Conservation (phyloP, 2,329 filamentous ascomycete genomes). For the Fusarium ramigenum region DNA sequence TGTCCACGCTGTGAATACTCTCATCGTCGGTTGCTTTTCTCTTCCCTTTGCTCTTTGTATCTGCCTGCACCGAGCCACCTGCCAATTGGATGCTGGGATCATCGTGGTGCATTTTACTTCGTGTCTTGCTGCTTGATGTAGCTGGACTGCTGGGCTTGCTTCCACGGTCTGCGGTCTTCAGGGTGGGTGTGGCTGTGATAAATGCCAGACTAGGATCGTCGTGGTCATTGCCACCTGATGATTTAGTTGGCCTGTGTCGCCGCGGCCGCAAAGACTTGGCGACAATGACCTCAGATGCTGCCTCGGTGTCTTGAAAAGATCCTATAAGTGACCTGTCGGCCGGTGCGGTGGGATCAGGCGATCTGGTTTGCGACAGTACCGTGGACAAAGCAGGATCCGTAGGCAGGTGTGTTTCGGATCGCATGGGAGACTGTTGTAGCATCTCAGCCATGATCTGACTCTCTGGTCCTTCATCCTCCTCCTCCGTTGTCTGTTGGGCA, state of each 20-base stretch:
- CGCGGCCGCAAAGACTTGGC: slow-evolving; percentile 46
- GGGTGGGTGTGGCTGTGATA: slow-evolving; percentile 34
- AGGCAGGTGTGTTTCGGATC: slow-evolving; percentile 1
- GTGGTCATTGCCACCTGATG: slow-evolving; percentile 35
- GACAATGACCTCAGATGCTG: slow-evolving; percentile 40
- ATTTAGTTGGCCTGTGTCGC: slow-evolving; percentile 38
- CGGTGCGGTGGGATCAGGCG: slow-evolving; percentile 14
- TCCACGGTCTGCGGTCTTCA: slow-evolving; percentile 14
- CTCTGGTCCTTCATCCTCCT: slow-evolving; percentile 37
- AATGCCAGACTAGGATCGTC: slow-evolving; percentile 46
- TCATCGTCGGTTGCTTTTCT: slow-evolving; percentile 28
- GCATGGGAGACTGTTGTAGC: slow-evolving; percentile 40
- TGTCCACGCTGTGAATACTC: slow-evolving; percentile 18
- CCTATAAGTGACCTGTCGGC: slow-evolving; percentile 9
- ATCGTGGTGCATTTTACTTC: slow-evolving; percentile 38
- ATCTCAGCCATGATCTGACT: slow-evolving; percentile 46
- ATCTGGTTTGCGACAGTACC: slow-evolving; percentile 12
- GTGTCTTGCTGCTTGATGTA: slow-evolving; percentile 40
- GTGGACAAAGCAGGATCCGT: slow-evolving; percentile 18
- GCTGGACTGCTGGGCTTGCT: slow-evolving; percentile 31
- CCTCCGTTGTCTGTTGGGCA: slow-evolving; percentile 24
- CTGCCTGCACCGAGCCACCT: slow-evolving; percentile 30
- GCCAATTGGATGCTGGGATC: slow-evolving; percentile 39
- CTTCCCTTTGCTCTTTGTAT: slow-evolving; percentile 35
- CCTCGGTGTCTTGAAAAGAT: slow-evolving; percentile 17